A percentile compares a stretch with the other conserved stretches of the same genome.
phyloP scores from a whole-genome alignment of 2,329 filamentous ascomycete species.

The Talaromyces sp. region DNA sequence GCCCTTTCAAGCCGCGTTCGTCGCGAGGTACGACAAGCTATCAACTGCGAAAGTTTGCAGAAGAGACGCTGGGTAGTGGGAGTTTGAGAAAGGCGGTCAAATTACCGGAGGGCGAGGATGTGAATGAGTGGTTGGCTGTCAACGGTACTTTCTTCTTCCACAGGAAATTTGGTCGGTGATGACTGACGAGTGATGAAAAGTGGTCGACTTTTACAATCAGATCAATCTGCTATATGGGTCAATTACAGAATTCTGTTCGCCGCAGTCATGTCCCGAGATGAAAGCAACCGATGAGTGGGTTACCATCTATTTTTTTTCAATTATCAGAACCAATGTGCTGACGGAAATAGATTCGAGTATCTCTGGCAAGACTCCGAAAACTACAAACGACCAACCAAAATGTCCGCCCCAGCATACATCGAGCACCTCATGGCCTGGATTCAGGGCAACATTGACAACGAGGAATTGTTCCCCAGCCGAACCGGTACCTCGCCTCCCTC shows the following conservation, averaged over 20 bases:
- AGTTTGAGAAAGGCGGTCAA: constrained; percentile 95
- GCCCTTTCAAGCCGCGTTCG: constrained; percentile 85
- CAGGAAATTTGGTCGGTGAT: background rate
- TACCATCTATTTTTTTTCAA: background rate
- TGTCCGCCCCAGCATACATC: constrained; percentile 95
- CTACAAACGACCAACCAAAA: constrained; percentile 95
- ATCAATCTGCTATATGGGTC: constrained; percentile 98
- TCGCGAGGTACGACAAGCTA: constrained; percentile 86
- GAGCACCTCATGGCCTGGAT: constrained; percentile 98
- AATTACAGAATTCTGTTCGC: constrained; percentile 98
- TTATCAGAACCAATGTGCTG: background rate
- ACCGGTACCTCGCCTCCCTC: constrained; percentile 57
- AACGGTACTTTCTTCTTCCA: constrained; percentile 61
- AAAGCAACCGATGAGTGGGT: constrained; percentile 97
- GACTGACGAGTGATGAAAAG: constrained; percentile 49
- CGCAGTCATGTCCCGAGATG: constrained; percentile 96
- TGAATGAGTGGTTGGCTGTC: constrained; percentile 97
- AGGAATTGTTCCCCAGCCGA: constrained; percentile 88
- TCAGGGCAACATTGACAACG: constrained; percentile 91
- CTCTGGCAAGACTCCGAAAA: constrained; percentile 96
- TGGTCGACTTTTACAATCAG: constrained; percentile 99
- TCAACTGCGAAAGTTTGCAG: constrained; percentile 95
- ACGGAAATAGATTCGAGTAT: constrained; percentile 75
- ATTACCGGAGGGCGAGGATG: constrained; percentile 92
- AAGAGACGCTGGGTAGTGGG: constrained; percentile 91